phyloP scores from a whole-genome alignment of 345 rosid genomes.

The Hibiscus tridactylites region DNA sequence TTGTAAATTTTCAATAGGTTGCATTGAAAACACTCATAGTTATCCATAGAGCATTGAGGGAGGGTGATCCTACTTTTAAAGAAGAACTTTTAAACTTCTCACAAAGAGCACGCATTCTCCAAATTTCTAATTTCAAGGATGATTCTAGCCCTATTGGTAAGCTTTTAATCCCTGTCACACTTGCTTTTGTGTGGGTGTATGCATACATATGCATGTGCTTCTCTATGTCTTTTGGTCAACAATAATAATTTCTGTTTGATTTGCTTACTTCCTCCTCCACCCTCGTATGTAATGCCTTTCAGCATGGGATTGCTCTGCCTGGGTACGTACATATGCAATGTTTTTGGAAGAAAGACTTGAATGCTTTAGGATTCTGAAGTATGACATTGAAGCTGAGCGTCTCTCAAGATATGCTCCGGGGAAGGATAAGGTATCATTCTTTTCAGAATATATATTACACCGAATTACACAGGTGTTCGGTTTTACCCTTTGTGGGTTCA shows the following conservation, averaged over 20 bases:
- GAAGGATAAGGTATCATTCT: conserved; percentile 60
- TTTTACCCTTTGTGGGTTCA: conserved; percentile 8
- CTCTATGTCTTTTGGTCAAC: background rate
- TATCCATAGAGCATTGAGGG: conserved; percentile 79
- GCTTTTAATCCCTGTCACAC: background rate
- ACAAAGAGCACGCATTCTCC: conserved; percentile 77
- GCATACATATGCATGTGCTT: background rate
- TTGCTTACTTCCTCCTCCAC: background rate
- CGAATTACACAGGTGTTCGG: background rate
- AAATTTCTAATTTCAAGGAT: conserved; percentile 92
- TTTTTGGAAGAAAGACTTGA: conserved; percentile 94
- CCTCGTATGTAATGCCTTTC: background rate
- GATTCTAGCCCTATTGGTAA: conserved; percentile 91
- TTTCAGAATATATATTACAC: background rate
- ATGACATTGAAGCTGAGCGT: conserved; percentile 93
- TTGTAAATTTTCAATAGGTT: conserved; percentile 40
- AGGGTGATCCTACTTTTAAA: conserved; percentile 92
- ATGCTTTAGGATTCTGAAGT: conserved; percentile 80
- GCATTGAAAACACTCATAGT: conserved; percentile 89
- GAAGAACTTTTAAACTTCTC: conserved; percentile 80
- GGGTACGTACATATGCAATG: conserved; percentile 95
- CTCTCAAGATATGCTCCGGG: conserved; percentile 75
- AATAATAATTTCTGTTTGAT: background rate
- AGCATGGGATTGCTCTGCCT: conserved; percentile 99
- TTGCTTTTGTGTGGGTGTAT: background rate